These are phyloP conservation scores for Penicillium sp. DNA, from an alignment of 2,329 filamentous ascomycete genomes.

Conservation along the genomic window DNA sequence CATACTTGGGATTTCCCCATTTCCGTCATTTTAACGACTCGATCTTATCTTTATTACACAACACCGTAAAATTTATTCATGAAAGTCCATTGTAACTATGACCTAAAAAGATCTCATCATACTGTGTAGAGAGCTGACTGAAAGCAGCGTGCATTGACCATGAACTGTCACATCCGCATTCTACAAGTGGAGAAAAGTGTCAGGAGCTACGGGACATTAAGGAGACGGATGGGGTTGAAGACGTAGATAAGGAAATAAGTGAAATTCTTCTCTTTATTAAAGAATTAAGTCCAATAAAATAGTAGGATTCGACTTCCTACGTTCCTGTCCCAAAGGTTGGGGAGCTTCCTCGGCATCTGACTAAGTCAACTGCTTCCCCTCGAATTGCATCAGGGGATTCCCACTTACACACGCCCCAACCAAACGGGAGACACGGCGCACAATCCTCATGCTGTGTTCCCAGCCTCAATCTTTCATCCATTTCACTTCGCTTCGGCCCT, in stretches of 20 bases:
- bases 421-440: neutral
- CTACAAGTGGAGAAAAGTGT: conserved; percentile 9
- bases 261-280: neutral
- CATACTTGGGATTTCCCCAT: neutral
- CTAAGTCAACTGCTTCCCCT: conserved; percentile 2
- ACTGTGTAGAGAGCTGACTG: neutral
- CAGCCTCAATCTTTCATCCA: neutral
- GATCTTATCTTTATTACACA: neutral
- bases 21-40: neutral
- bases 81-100: neutral
- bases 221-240: neutral
- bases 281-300: neutral
- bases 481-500: conserved; percentile 1
- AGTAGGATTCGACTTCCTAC: neutral
- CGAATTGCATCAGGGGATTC: conserved; percentile 1
- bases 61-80: neutral
- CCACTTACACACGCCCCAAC: neutral
- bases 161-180: conserved; percentile 17
- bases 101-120: neutral
- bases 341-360: conserved; percentile 3
- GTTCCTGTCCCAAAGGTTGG: neutral
- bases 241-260: neutral
- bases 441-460: conserved; percentile 3
- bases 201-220: neutral
- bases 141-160: conserved; percentile 10